These are phyloP conservation scores for Pascua guehoae DNA, from an alignment of 1,284 basidiomycete species.

Conservation along the genomic window DNA sequence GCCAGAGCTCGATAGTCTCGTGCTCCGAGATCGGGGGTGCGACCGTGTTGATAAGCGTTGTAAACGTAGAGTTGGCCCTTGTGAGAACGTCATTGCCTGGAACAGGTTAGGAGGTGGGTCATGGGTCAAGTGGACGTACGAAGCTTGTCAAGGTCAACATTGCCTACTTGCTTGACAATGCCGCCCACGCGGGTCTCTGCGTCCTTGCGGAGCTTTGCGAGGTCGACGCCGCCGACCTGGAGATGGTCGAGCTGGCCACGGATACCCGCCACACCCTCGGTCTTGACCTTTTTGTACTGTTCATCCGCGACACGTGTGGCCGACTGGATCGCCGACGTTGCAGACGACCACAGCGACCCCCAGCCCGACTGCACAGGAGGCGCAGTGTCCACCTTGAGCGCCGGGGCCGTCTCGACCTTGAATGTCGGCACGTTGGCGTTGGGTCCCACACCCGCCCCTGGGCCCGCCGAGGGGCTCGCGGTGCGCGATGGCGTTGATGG, in stretches of 20 bases:
- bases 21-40: conserved; percentile 97
- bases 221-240: conserved; percentile 65
- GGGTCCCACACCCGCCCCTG: too few relatives aligned
- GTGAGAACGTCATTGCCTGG: conserved; percentile 80
- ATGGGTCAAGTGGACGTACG: conserved; percentile 44
- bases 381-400: background rate
- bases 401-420: background rate
- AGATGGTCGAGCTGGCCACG: conserved; percentile 23
- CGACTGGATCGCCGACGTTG: conserved; percentile 79
- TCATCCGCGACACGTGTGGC: conserved; percentile 76
- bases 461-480: too few relatives aligned
- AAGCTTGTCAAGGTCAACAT: conserved; percentile 78
- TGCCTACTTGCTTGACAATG: conserved; percentile 58
- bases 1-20: conserved; percentile 92
- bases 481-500: too few relatives aligned
- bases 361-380: conserved; percentile 30
- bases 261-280: conserved; percentile 54
- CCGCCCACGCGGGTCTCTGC: conserved; percentile 49
- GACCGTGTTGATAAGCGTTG: conserved; percentile 89
- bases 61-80: conserved; percentile 78
- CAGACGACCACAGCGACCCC: conserved; percentile 75
- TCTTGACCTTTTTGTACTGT: conserved; percentile 62
- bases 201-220: conserved; percentile 69
- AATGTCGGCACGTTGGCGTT: too few relatives aligned
- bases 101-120: background rate